Percentiles rank a stretch among this genome's conserved stretches.
phyloP scores from a whole-genome alignment of 805 yeast species.

The Starmera quercuum region DNA sequence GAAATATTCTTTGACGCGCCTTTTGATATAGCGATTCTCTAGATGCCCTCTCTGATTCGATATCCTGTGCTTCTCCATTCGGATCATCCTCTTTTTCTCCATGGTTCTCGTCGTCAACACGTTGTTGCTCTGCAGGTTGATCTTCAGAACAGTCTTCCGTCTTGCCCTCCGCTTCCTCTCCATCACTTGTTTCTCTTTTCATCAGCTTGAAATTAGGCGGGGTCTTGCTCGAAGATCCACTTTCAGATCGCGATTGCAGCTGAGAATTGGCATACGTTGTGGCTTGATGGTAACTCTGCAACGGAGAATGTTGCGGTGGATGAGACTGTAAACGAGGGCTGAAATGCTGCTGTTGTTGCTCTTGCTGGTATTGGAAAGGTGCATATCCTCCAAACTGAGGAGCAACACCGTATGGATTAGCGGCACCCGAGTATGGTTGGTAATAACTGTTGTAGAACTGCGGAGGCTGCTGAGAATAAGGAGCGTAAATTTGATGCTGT shows the following conservation, averaged over 20 bases:
- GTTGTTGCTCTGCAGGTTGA: no score
- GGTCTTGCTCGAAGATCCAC: no score
- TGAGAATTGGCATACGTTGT: no score
- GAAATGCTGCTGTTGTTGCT: no score
- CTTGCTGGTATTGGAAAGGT: no score
- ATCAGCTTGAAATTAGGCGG: slow-evolving; percentile 12
- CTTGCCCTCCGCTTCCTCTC: background rate
- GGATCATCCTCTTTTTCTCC: background rate
- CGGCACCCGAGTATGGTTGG: background rate
- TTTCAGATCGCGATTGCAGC: no score
- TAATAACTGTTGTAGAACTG: background rate
- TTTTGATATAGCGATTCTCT: slow-evolving; percentile 36
- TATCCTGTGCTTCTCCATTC: slow-evolving; percentile 5
- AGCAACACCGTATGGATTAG: background rate
- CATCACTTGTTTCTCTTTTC: slow-evolving; percentile 13
- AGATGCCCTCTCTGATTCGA: slow-evolving; percentile 28
- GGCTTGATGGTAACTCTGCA: no score
- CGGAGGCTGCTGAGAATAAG: background rate
- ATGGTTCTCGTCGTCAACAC: background rate
- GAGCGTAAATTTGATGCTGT: background rate
- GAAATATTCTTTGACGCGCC: slow-evolving; percentile 31
- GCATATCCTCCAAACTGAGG: background rate
- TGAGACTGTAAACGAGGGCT: no score
- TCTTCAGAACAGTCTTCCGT: slow-evolving; percentile 1
- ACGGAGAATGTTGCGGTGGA: no score